These are phyloP conservation scores for Porcisia hertigi DNA, from an alignment of 208 protist species.

Conservation along the genomic window DNA sequence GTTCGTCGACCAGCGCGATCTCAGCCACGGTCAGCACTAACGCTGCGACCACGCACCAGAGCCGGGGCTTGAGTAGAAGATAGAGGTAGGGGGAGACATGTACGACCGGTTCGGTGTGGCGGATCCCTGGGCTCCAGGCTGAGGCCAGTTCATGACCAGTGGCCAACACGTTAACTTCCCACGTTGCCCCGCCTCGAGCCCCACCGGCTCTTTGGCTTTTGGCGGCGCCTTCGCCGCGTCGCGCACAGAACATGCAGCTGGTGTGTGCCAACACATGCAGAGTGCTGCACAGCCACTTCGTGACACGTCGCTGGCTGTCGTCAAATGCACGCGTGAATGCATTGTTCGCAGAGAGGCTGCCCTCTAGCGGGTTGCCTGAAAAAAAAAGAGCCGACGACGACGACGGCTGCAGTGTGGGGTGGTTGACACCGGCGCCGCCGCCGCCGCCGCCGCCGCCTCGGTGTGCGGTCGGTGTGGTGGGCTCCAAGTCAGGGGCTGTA, in stretches of 20 bases:
- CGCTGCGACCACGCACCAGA: slow-evolving; percentile 41
- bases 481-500: background rate
- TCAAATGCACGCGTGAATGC: slow-evolving; percentile 25
- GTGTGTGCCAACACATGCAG: background rate
- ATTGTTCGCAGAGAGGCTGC: slow-evolving; percentile 32
- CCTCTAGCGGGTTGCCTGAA: slow-evolving; percentile 13
- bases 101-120: background rate
- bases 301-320: slow-evolving; percentile 19
- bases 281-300: slow-evolving; percentile 15
- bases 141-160: background rate
- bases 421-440: background rate
- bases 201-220: background rate
- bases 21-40: slow-evolving; percentile 51
- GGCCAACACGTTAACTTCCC: background rate
- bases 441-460: background rate
- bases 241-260: background rate
- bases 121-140: background rate
- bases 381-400: background rate
- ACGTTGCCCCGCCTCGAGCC: slow-evolving; percentile 1
- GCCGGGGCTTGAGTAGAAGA: slow-evolving; percentile 36
- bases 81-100: slow-evolving; percentile 17
- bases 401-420: background rate
- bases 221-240: background rate
- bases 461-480: background rate
- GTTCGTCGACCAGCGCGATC: slow-evolving; percentile 43